Evolutionary conservation across 768 basidiomycete species (phyloP).

Genomic region (Atractiella rhizophila): DNA sequence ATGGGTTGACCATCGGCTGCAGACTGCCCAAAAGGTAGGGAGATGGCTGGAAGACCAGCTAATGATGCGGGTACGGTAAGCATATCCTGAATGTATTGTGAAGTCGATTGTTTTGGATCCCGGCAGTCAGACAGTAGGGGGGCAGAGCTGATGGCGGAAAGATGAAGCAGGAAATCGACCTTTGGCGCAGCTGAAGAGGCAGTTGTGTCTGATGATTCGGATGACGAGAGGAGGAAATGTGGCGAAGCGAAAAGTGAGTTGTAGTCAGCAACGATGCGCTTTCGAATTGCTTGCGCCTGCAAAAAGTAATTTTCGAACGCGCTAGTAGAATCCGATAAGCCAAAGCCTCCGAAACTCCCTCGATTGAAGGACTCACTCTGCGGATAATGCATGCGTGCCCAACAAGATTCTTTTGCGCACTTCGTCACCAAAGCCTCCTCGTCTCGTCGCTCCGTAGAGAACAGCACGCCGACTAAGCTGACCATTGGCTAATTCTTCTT

Average conservation of each 20-base stretch:
- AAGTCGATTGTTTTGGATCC: constrained; percentile 31
- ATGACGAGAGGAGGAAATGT: constrained; percentile 24
- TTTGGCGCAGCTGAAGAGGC: constrained; percentile 15
- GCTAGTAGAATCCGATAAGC: constrained; percentile 23
- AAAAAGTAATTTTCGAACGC: constrained; percentile 96
- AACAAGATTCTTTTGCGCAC: constrained; percentile 65
- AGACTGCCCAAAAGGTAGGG: constrained; percentile 51
- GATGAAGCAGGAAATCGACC: constrained; percentile 65
- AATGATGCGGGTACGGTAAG: constrained; percentile 77
- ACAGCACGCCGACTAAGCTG: too few species aligned
- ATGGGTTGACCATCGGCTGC: constrained; percentile 18
- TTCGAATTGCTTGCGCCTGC: constrained; percentile 62
- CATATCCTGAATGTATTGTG: constrained; percentile 59
- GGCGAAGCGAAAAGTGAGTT: constrained; percentile 37
- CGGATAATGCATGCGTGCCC: constrained; percentile 72
- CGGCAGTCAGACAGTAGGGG: constrained; percentile 28
- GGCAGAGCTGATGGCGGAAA: constrained; percentile 63
- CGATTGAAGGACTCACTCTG: constrained; percentile 37
- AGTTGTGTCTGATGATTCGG: not conserved
- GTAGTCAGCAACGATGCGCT: constrained; percentile 47
- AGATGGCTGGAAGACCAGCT: constrained; percentile 62
- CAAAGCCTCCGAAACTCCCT: too few species aligned
- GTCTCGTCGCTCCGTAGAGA: constrained; percentile 41
- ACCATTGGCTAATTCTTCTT: not conserved
- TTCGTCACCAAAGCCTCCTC: constrained; percentile 51